phyloP scores from a whole-genome alignment of 208 protist genomes.

The Herpetomonas samuelpessoai region DNA sequence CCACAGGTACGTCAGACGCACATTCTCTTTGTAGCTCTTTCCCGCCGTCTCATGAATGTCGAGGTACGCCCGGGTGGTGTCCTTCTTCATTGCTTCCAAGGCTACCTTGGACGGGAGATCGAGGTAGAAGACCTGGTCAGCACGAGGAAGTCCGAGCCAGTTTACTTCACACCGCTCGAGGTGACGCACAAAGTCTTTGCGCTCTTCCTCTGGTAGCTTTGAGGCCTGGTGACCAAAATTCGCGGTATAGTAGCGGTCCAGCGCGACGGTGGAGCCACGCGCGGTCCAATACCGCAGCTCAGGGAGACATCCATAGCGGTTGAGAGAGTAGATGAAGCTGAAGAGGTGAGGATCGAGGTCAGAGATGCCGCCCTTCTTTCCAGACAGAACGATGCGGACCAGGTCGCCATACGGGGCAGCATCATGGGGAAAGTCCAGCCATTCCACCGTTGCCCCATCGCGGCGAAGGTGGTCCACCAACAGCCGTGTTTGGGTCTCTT shows the following conservation, averaged over 20 bases:
- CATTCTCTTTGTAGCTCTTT: conserved; percentile 70
- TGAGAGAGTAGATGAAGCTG: conserved; percentile 88
- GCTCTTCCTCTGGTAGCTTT: conserved; percentile 68
- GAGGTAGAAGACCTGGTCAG: conserved; percentile 78
- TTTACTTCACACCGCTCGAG: conserved; percentile 68
- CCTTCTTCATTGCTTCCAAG: conserved; percentile 63
- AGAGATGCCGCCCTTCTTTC: conserved; percentile 71
- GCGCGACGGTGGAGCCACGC: conserved; percentile 60
- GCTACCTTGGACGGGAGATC: conserved; percentile 75
- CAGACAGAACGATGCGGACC: conserved; percentile 79
- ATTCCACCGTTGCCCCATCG: conserved; percentile 36
- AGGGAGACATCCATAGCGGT: conserved; percentile 72
- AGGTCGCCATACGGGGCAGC: conserved; percentile 65
- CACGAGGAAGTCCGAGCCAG: conserved; percentile 74
- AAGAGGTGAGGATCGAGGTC: conserved; percentile 83
- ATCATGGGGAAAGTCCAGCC: conserved; percentile 89
- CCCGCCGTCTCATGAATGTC: conserved; percentile 91
- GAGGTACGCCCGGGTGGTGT: conserved; percentile 62
- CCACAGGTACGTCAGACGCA: conserved; percentile 76
- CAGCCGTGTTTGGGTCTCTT: conserved; percentile 83
- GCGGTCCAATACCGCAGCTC: conserved; percentile 63
- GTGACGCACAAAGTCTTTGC: conserved; percentile 55
- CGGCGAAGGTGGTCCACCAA: conserved; percentile 37
- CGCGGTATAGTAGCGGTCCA: conserved; percentile 90
- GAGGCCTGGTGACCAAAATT: conserved; percentile 91